Base-by-base conservation (phyloP, 2,329 filamentous ascomycete genomes). In the Aaosphaeria arxii region DNA sequence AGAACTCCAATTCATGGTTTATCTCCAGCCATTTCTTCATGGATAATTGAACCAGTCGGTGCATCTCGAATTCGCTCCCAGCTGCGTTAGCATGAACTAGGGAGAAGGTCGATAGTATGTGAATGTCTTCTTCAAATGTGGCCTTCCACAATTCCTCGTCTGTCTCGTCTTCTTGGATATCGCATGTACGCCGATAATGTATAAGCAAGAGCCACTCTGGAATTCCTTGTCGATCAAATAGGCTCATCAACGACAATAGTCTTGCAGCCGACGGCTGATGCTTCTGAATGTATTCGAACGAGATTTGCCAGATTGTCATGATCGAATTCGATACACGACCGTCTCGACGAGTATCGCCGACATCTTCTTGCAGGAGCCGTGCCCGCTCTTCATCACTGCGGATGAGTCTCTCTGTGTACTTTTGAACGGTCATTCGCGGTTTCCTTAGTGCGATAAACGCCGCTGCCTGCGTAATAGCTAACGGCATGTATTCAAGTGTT, bases 211-310 rank as follows among this genome's bases (percentile, higher is more conserved):
- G 35, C 6, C 33, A 52, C 11, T 66, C 61, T 0, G 68, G 66
- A 33, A 77, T 74, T 11, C 61, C 69, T 52, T 76, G 66, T 17
- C 63, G 59, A 45, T 78, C 64, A 52, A 73, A 77, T 44, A 74
- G 69, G 57, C 72, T 73, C 69, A 78, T 77, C 0, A 77, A 61
- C 2, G 71, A 72, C 1, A 78, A 50, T 7, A 77, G 55, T 17
- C 74, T 56, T 5, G 73, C 63, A 4, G 74, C 75, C 5, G 62
- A 44, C 1, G 50, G 50, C 24, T 29, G 32, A 4, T 5, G 48
- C 1, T 54, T 46, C 24, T 58, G 63, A 33, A 77, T 71, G 13
- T 70, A 58, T 52, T 63, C 40, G 33, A 53, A 53, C 2, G 54
- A 55, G 4, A 53, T 47, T 6, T 66, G 61, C 67, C 63, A 74